A percentile compares a stretch with the other conserved stretches of the same genome.
These are phyloP conservation scores for Daldinia sp. DNA, from an alignment of 2,329 filamentous ascomycete genomes.

Conservation along the genomic window DNA sequence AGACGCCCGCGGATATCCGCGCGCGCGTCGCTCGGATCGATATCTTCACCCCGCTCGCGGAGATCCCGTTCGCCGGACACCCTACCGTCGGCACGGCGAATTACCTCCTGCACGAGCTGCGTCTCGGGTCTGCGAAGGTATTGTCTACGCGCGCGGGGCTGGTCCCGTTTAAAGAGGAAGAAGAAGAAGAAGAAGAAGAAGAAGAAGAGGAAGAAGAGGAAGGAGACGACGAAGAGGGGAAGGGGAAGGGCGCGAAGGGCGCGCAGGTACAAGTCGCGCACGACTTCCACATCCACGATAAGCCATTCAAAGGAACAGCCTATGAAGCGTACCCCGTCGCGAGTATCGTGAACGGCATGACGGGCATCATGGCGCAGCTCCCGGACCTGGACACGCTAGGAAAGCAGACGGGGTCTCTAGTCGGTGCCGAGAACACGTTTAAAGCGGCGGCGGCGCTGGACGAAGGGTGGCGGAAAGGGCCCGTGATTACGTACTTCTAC, in stretches of 20 bases:
- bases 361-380: neutral
- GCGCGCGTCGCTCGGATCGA: conserved; percentile 61
- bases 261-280: neutral
- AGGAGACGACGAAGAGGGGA: neutral
- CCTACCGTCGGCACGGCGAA: conserved; percentile 61
- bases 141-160: neutral
- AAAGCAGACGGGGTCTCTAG: neutral
- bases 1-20: conserved; percentile 48
- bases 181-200: neutral
- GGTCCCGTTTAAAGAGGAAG: neutral
- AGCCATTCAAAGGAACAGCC: neutral
- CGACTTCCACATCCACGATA: neutral
- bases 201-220: neutral
- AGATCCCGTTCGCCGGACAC: conserved; percentile 71
- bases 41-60: conserved; percentile 63
- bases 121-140: neutral
- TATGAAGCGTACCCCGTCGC: neutral
- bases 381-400: neutral
- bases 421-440: neutral
- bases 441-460: neutral
- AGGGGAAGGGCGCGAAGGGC: neutral
- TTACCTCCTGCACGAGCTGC: neutral
- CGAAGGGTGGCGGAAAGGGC: neutral
- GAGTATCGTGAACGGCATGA: conserved; percentile 1
- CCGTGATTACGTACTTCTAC: neutral